Evolutionary conservation across 495 filamentous ascomycete species (phyloP), one percentile per base, ranked within the genome.

Genomic region (Rusavskia elegans): DNA sequence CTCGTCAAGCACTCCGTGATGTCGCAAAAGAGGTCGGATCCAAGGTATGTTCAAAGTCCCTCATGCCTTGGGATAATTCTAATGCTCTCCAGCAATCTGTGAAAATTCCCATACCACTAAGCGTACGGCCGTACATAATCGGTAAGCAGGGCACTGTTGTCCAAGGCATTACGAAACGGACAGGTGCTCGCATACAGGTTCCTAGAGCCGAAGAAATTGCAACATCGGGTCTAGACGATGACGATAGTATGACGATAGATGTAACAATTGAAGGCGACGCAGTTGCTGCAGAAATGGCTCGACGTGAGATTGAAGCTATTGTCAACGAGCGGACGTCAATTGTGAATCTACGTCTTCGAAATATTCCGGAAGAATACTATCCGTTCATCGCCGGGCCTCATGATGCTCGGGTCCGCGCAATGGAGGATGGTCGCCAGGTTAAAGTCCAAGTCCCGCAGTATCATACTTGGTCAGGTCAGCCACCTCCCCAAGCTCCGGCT

Each of bases 371-470:
- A 19, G 87, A 95, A 63, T 93, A 86, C 64, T 99, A 88, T 67
- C 93, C 90, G 14, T 97, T 97, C 71, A 85, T 99, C 63, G 83
- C 85, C 23, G 89, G 89, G 23, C 78, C 85, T 14, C 78, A 89
- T 61, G 84, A 87, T 60, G 68, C 71, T 32, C 69, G 76, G 44
- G 67, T 85, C 54, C 73, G 77, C 39, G 75, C 75, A 37, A 73
- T 95, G 37, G 85, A 95, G 64, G 67, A 82, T 53, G 74, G 77
- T 45, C 80, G 80, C 25, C 76, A 83, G 49, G 68, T 92, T 17
- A 81, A 83, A 61, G 70, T 95, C 35, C 76, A 85, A 46, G 80
- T 95, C 42, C 89, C 89, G 51, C 78, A 83, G 29, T 83, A 89
- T 59, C 79, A 86, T 59, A 82, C 77, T 20, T 89, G 82, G 79